Evolutionary conservation across 441 rosid genomes (phyloP).

Genomic region (Adansonia madagascariensis): DNA sequence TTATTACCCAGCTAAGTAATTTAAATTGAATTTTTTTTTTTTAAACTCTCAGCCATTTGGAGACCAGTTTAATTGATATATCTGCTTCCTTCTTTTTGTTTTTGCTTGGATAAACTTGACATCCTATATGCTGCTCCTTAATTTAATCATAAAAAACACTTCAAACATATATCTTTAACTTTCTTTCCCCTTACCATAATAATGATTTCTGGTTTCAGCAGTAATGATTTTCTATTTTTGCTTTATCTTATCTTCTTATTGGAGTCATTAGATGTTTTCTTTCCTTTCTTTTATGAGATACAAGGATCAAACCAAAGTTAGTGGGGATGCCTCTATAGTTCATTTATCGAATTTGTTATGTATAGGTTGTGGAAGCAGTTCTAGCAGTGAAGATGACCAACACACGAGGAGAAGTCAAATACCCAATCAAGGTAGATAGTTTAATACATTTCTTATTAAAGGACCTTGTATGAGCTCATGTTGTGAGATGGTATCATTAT

Average conservation of each 20-base stretch:
- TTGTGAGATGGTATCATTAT: conserved; percentile 1
- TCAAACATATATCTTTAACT: conserved; percentile 7
- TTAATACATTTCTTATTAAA: not conserved
- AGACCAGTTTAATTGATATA: conserved; percentile 4
- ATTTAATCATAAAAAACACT: not conserved
- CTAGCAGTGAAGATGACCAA: conserved; percentile 87
- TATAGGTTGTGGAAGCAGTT: conserved; percentile 88
- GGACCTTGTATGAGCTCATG: not conserved
- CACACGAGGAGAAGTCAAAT: conserved; percentile 85
- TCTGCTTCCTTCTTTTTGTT: not conserved
- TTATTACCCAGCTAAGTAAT: conserved; percentile 6
- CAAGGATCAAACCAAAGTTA: not conserved
- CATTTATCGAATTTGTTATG: conserved; percentile 27
- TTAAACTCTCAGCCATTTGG: not conserved
- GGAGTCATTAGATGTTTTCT: not conserved
- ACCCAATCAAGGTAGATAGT: conserved; percentile 86
- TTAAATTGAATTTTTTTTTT: not conserved
- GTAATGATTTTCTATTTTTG: not conserved
- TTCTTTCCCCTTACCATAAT: not conserved
- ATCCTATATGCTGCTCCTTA: not conserved
- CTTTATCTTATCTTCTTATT: not conserved
- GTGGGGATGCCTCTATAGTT: conserved; percentile 17
- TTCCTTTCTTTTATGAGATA: not conserved
- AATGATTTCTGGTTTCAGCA: not conserved
- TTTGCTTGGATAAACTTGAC: not conserved